Evolutionary conservation across 1,139 yeast species (phyloP).

Genomic region (Kodamaea suecica): DNA sequence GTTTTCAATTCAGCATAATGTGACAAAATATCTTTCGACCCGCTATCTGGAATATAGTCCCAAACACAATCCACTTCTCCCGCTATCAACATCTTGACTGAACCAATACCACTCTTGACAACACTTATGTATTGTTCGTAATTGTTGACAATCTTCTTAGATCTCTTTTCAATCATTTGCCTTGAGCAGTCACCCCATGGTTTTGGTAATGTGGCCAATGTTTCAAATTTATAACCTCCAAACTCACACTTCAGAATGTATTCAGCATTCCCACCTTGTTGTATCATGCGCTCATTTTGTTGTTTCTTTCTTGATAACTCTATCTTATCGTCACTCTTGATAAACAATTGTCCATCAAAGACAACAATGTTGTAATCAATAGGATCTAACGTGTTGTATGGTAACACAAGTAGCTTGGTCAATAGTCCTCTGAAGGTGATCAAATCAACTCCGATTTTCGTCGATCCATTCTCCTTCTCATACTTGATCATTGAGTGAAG

Average conservation of each 20-base stretch:
- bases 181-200: constrained; percentile 76
- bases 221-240: constrained; percentile 84
- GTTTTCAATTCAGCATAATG: constrained; percentile 91
- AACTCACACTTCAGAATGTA: constrained; percentile 46
- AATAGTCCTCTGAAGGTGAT: constrained; percentile 83
- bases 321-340: constrained; percentile 55
- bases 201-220: constrained; percentile 66
- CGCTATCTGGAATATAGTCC: constrained; percentile 65
- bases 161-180: constrained; percentile 61
- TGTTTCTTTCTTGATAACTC: constrained; percentile 29
- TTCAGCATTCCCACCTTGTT: constrained; percentile 27
- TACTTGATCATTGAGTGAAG: constrained; percentile 51
- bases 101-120: constrained; percentile 81
- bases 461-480: constrained; percentile 44
- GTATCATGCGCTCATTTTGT: constrained; percentile 22
- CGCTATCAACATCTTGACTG: constrained; percentile 63
- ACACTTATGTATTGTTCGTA: constrained; percentile 76
- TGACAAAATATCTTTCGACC: constrained; percentile 46
- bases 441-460: constrained; percentile 57
- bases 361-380: constrained; percentile 61
- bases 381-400: constrained; percentile 54
- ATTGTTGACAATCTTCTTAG: constrained; percentile 57
- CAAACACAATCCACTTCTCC: constrained; percentile 91
- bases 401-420: constrained; percentile 62
- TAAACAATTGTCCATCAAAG: constrained; percentile 82